Base-by-base conservation (phyloP, 1,284 basidiomycete genomes). In the Testicularia cyperi region DNA sequence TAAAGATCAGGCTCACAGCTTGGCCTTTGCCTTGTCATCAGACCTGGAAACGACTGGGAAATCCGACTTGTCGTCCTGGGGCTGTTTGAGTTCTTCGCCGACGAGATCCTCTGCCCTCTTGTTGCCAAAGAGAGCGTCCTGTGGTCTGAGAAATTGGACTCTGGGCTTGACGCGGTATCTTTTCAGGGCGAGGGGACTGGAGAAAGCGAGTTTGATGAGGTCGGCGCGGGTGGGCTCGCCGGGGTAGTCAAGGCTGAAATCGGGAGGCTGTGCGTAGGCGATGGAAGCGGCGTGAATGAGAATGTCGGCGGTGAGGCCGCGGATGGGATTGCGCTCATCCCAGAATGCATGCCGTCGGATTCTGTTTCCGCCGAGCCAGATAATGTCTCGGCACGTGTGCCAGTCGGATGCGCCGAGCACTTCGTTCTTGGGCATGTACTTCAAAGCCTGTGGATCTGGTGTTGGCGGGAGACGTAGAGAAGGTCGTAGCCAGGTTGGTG, bases 221-320 rank as follows among this genome's bases (percentile, higher is more conserved):
- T 53, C 52, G 0, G 62, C 60, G 18, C 70, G 52, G 12, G 38
- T 44, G 1, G 68, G 67, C 20, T 74, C 70, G 5, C 31, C 25
- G 1, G 29, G 54, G 8, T 44, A 41, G 3, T 16, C 13, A 13
- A 62, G 25, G 7, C 38, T 42, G 32, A 60, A 73, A 23, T 52
- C 34, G 0, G 72, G 63, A 4, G 6, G 2, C 4, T 33, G 30
- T 1, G 19, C 51, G 36, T 68, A 75, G 1, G 72, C 72, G 6
- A 74, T 49, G 1, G 21, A 9, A 2, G 72, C 69, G 10, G 69
- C 68, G 9, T 53, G 42, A 31, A 75, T 70, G 7, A 74, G 44
- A 21, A 74, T 73, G 44, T 74, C 72, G 23, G 67, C 65, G 20
- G 49, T 60, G 14, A 75, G 38, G 2, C 72, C 72, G 8, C 70